phyloP scores from a whole-genome alignment of 1,284 basidiomycete species.

The Ustilago bromivora region DNA sequence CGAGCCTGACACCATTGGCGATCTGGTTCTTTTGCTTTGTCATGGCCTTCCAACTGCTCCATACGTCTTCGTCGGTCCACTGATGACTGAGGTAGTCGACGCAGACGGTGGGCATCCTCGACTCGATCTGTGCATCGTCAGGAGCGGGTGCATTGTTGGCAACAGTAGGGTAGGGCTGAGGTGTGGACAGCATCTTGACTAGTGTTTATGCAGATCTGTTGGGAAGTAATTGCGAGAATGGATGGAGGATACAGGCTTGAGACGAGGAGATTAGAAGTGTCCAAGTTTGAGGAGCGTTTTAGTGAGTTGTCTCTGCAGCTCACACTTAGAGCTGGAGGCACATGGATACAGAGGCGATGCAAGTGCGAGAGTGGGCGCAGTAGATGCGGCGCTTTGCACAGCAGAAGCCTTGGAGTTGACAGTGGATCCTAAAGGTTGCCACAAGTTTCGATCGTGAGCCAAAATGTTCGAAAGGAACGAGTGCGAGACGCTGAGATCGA shows the following conservation, averaged over 20 bases:
- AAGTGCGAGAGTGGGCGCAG: neutral
- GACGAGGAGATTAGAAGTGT: conserved; percentile 12
- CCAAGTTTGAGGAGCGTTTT: conserved; percentile 1
- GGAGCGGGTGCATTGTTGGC: conserved; percentile 63
- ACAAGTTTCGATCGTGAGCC: neutral
- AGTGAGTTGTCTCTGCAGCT: conserved; percentile 31
- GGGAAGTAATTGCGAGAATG: neutral
- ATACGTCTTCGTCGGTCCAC: conserved; percentile 98
- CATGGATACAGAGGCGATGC: conserved; percentile 20
- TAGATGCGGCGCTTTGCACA: neutral
- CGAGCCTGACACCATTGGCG: conserved; percentile 90
- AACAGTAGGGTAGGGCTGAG: conserved; percentile 66
- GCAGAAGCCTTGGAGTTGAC: neutral
- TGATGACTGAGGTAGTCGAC: conserved; percentile 84
- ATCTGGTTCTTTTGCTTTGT: conserved; percentile 98
- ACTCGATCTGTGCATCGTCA: conserved; percentile 68
- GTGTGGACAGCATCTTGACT: conserved; percentile 67
- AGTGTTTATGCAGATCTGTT: conserved; percentile 16
- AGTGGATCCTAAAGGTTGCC: neutral
- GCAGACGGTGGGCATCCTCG: conserved; percentile 73
- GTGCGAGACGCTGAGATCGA: neutral
- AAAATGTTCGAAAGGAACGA: neutral
- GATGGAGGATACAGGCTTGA: neutral
- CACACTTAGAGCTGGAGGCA: conserved; percentile 23
- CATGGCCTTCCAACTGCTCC: conserved; percentile 98